Base-by-base conservation (phyloP, 2,329 filamentous ascomycete species). In the Endoconidiophora laricicola region DNA sequence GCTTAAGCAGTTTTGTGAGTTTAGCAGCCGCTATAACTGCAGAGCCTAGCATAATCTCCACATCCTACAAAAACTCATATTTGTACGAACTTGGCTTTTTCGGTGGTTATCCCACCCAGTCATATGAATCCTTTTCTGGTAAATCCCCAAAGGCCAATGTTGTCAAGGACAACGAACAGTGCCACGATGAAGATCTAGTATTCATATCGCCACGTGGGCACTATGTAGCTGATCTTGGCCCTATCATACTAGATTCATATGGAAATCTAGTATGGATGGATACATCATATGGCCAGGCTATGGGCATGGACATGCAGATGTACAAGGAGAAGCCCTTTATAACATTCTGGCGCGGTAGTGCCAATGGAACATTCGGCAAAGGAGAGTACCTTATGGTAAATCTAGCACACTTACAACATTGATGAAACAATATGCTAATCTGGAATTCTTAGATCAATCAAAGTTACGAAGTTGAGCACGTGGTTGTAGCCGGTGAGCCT, bases 231-330 rank as follows among this genome's bases (percentile, higher is more conserved):
- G 56, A 61, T 5, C 59, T 64, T 1, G 65, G 66, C 2, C 66
- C 68, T 1, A 66, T 66, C 53, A 67, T 72, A 10, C 55, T 71
- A 24, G 68, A 70, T 56, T 57, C 60, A 10, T 56, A 63, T 2
- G 69, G 69, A 4, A 61, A 67, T 51, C 56, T 72, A 18, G 62
- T 72, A 6, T 72, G 69, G 69, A 68, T 65, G 44, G 61, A 65
- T n/a, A 56, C 54, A 6, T 36, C 46, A 41, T 61, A 58, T 56
- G 57, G 56, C 10, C 50, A 58, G 44, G 58, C 59, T 4, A 59
- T 56, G 55, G 58, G 62, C 26, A 38, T 62, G 26, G 55, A 54
- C n/a, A 56, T 59, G 16, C 58, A 60, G 43, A 50, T 26, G 2
- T 52, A 51, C 24, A 39, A 48, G 2, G 46, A 51, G 6, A 46